Conservation (phyloP, 306 rosid genomes). For the Pueraria montana region DNA sequence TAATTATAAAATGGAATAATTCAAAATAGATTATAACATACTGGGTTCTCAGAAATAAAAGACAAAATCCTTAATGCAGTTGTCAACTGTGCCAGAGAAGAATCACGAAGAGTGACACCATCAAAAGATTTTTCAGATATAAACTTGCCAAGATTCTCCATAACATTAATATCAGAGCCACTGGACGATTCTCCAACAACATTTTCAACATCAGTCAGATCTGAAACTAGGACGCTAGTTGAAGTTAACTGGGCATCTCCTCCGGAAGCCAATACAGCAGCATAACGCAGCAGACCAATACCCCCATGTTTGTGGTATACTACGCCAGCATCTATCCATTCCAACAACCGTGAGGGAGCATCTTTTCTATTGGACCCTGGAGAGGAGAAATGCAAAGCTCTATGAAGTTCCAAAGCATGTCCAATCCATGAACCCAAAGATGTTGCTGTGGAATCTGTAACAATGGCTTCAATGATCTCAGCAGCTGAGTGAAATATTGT, state of each 20-base stretch:
- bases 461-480: slow-evolving; percentile 97
- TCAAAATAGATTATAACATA: slow-evolving; percentile 58
- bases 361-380: slow-evolving; percentile 96
- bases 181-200: slow-evolving; percentile 78
- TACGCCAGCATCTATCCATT: slow-evolving; percentile 97
- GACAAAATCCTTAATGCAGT: slow-evolving; percentile 95
- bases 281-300: slow-evolving; percentile 86
- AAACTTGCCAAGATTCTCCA: slow-evolving; percentile 93
- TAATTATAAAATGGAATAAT: slow-evolving; percentile 24
- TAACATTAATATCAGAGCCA: slow-evolving; percentile 89
- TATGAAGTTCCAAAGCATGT: slow-evolving; percentile 89
- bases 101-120: slow-evolving; percentile 89
- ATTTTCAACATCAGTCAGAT: slow-evolving; percentile 88
- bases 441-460: slow-evolving; percentile 89
- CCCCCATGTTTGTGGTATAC: slow-evolving; percentile 94
- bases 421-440: slow-evolving; percentile 91
- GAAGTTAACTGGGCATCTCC: slow-evolving; percentile 94
- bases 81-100: slow-evolving; percentile 92
- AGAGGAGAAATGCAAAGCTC: slow-evolving; percentile 89
- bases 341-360: slow-evolving; percentile 95
- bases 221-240: slow-evolving; percentile 78
- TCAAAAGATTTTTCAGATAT: slow-evolving; percentile 94
- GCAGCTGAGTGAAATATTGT: slow-evolving; percentile 96
- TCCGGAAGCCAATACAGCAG: slow-evolving; percentile 95
- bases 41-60: slow-evolving; percentile 93